phyloP scores from a whole-genome alignment of 768 basidiomycete genomes.

The Lyophyllum atratum region DNA sequence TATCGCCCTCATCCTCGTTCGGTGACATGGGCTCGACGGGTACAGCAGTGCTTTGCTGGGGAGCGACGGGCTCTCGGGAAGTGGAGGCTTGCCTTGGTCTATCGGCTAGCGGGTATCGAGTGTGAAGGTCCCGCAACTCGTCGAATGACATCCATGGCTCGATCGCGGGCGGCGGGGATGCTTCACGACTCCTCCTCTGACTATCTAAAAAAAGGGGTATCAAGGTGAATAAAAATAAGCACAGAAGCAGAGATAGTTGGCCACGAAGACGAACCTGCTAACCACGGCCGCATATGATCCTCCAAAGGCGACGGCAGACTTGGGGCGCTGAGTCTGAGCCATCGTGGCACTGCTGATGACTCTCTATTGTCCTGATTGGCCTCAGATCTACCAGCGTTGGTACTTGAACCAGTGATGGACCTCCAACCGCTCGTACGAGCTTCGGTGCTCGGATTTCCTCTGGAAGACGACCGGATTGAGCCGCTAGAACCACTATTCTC shows the following conservation, averaged over 20 bases:
- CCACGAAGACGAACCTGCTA: background rate
- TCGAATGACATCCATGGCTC: background rate
- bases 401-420: background rate
- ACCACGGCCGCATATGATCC: constrained; percentile 1
- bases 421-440: constrained; percentile 9
- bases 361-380: too few species aligned
- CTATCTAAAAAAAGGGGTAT: background rate
- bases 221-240: background rate
- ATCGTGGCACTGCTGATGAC: background rate
- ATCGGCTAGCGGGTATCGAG: background rate
- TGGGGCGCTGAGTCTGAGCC: constrained; percentile 4
- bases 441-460: background rate
- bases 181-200: background rate
- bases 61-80: background rate
- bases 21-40: background rate
- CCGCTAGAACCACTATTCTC: background rate
- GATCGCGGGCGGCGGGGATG: background rate
- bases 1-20: background rate
- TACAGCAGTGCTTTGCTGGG: background rate
- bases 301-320: constrained; percentile 8
- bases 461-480: background rate
- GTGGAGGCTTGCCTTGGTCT: background rate
- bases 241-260: background rate
- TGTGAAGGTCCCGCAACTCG: background rate
- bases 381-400: background rate